Conservation (phyloP, 805 yeast genomes). For the Candida cerambycidarum region DNA sequence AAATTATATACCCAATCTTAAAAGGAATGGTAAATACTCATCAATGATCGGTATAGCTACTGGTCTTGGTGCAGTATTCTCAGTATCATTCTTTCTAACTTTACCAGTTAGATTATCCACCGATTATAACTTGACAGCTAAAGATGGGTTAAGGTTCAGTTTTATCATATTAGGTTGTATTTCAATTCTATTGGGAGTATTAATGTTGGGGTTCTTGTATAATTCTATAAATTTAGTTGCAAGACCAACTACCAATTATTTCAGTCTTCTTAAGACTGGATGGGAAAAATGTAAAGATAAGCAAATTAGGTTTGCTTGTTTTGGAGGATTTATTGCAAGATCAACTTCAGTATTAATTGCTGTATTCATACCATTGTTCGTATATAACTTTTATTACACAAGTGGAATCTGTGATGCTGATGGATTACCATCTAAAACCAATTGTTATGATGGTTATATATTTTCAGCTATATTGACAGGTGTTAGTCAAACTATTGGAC, state of each 20-base stretch:
- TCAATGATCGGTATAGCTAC: slow-evolving; percentile 62
- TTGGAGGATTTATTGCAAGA: slow-evolving; percentile 63
- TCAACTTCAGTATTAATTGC: slow-evolving; percentile 59
- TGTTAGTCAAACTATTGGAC: slow-evolving; percentile 55
- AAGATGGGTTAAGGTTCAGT: slow-evolving; percentile 45
- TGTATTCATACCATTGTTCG: slow-evolving; percentile 62
- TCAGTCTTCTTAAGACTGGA: slow-evolving; percentile 39
- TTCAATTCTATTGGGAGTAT: slow-evolving; percentile 37
- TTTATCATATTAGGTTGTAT: slow-evolving; percentile 49
- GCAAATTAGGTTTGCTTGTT: slow-evolving; percentile 47
- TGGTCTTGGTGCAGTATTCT: slow-evolving; percentile 67
- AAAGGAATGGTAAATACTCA: slow-evolving; percentile 48
- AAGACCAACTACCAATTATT: slow-evolving; percentile 21
- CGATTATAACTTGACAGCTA: slow-evolving; percentile 30
- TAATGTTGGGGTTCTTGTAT: slow-evolving; percentile 46
- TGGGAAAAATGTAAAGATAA: slow-evolving; percentile 45
- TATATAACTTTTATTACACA: slow-evolving; percentile 53
- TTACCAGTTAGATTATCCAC: slow-evolving; percentile 52
- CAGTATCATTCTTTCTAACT: slow-evolving; percentile 56
- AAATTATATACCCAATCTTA: neutral
- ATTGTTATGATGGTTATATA: slow-evolving; percentile 62
- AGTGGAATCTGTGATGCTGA: slow-evolving; percentile 50
- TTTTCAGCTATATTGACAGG: slow-evolving; percentile 71
- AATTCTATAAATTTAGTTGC: slow-evolving; percentile 29
- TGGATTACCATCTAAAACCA: slow-evolving; percentile 19